Evolutionary conservation across 2,329 filamentous ascomycete genomes (phyloP), one percentile per base, ranked within the genome.

Genomic region (Nemania sp.): DNA sequence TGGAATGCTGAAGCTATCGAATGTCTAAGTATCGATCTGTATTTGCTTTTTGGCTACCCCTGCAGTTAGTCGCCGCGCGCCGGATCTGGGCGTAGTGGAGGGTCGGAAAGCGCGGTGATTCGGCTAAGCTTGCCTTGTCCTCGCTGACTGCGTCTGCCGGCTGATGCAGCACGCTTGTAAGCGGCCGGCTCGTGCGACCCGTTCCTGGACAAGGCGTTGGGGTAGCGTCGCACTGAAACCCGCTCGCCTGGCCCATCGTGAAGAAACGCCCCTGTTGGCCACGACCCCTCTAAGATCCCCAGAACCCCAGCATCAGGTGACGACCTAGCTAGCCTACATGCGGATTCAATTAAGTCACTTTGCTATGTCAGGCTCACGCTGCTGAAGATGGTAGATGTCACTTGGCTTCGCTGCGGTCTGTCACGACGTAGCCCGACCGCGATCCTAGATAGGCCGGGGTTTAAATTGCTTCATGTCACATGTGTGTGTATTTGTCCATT

Each of bases 41-140:
- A n/a, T n/a, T 55, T 52, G 39, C 33, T 40, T 49, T 34, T 47
- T 19, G 9, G 28, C 34, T 31, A 22, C 43, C n/a, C n/a, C n/a
- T 47, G 15, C n/a, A 28, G 3, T n/a, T 20, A 33, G 34, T n/a
- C n/a, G n/a, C n/a, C n/a, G 20, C 20, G 43, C n/a, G 31, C n/a
- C 43, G 30, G 44, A 28, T 9, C 50, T 26, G 36, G 24, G 37
- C 15, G 46, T 54, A 34, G 47, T 53, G 47, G 50, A 24, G 51
- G 54, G 50, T 46, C 49, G 47, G 40, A 33, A 31, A 15, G 14
- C 19, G 33, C 37, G 19, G 5, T 57, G 44, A 60, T 60, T 59
- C 34, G 48, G 45, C 17, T n/a, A n/a, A n/a, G n/a, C n/a, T n/a
- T n/a, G n/a, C n/a, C n/a, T n/a, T n/a, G 34, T 22, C 9, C 17